phyloP scores from a whole-genome alignment of 345 rosid genomes.

The Citrus australasica region DNA sequence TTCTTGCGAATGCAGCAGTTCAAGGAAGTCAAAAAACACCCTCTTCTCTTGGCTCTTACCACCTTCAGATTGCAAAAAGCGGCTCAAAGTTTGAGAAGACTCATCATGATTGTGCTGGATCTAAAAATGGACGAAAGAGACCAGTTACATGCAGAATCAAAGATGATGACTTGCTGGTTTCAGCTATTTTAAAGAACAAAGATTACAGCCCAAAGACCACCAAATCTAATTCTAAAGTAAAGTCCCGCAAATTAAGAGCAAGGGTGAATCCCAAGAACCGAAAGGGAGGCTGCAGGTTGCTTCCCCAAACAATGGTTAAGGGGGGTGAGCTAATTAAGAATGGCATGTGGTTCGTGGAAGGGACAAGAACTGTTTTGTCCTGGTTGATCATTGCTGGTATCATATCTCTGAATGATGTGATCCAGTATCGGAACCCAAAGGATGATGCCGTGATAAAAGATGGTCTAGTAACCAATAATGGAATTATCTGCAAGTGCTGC shows the following conservation, averaged over 20 bases:
- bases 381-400: slow-evolving; percentile 68
- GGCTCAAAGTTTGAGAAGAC: slow-evolving; percentile 34
- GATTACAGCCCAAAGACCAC: slow-evolving; percentile 26
- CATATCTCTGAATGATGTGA: slow-evolving; percentile 62
- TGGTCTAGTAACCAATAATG: slow-evolving; percentile 63
- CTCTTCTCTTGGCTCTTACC: slow-evolving; percentile 15
- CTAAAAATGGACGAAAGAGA: slow-evolving; percentile 39
- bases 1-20: slow-evolving; percentile 11
- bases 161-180: slow-evolving; percentile 64
- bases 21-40: slow-evolving; percentile 21
- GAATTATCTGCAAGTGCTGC: slow-evolving; percentile 84
- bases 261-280: slow-evolving; percentile 40
- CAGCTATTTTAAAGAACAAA: slow-evolving; percentile 56
- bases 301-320: slow-evolving; percentile 51
- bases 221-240: slow-evolving; percentile 46
- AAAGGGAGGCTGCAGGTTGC: slow-evolving; percentile 63
- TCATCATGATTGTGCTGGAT: slow-evolving; percentile 22
- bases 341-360: slow-evolving; percentile 42
- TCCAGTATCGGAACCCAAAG: slow-evolving; percentile 66
- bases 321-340: slow-evolving; percentile 37
- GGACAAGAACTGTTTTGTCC: slow-evolving; percentile 69
- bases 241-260: slow-evolving; percentile 40
- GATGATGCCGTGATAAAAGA: slow-evolving; percentile 64
- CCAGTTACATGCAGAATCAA: slow-evolving; percentile 41
- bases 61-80: slow-evolving; percentile 25